Percentiles rank a stretch among this genome's conserved stretches.
Conservation (phyloP, 345 rosid species). For the Populus pruinosa region DNA sequence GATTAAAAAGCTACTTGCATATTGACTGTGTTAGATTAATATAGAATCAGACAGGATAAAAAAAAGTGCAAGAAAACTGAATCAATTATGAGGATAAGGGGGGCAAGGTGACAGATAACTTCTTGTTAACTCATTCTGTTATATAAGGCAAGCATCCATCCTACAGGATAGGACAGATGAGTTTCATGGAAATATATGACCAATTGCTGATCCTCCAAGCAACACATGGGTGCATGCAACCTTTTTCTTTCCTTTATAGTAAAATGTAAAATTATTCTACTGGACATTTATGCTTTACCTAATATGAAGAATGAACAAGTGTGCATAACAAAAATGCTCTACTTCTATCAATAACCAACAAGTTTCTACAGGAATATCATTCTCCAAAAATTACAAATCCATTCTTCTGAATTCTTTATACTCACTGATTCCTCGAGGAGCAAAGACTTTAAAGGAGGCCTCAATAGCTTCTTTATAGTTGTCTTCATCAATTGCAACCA, state of each 20-base stretch:
- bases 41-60: too few species aligned
- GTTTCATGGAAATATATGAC: background rate
- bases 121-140: too few species aligned
- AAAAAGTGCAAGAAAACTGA: too few species aligned
- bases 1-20: too few species aligned
- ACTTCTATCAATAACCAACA: background rate
- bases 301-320: background rate
- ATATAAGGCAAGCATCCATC: background rate
- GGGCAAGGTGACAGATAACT: too few species aligned
- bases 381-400: slow-evolving; percentile 7
- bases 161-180: background rate
- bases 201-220: background rate
- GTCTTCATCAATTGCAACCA: slow-evolving; percentile 73
- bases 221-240: background rate
- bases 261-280: background rate
- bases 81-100: too few species aligned
- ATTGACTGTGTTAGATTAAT: too few species aligned
- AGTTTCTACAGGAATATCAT: background rate
- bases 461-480: slow-evolving; percentile 92
- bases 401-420: slow-evolving; percentile 21
- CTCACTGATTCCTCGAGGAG: slow-evolving; percentile 91
- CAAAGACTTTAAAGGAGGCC: slow-evolving; percentile 85
- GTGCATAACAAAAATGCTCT: background rate
- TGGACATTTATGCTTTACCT: background rate
- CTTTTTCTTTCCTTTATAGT: background rate